Evolutionary conservation across 1,284 basidiomycete genomes (phyloP).

Genomic region (Ceratobasidium sp.): DNA sequence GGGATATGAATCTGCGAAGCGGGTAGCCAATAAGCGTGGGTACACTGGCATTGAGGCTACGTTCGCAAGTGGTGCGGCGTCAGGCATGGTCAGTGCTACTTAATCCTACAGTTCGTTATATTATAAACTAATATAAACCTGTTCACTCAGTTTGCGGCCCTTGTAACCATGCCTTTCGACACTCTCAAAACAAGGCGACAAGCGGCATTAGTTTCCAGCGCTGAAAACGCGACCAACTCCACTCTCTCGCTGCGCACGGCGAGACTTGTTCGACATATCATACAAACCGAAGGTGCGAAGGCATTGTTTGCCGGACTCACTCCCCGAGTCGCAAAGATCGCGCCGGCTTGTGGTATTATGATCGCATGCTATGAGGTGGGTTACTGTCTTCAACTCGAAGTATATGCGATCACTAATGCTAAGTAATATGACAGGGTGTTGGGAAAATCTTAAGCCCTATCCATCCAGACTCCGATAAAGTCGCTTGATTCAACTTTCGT

Average conservation of each 20-base stretch:
- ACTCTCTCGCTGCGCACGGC: slow-evolving; percentile 64
- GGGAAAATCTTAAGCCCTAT: slow-evolving; percentile 39
- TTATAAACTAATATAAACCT: slow-evolving; percentile 1
- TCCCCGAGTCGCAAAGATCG: slow-evolving; percentile 94
- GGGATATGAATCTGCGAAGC: slow-evolving; percentile 77
- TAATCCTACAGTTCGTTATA: not conserved
- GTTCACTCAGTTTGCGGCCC: slow-evolving; percentile 72
- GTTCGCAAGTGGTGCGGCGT: slow-evolving; percentile 85
- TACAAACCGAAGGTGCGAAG: slow-evolving; percentile 80
- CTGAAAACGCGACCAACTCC: slow-evolving; percentile 55
- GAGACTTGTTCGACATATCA: slow-evolving; percentile 75
- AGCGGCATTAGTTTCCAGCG: slow-evolving; percentile 71
- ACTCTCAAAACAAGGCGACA: slow-evolving; percentile 96
- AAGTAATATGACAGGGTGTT: slow-evolving; percentile 24
- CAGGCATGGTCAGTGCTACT: slow-evolving; percentile 67
- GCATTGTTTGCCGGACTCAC: slow-evolving; percentile 89
- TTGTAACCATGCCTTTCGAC: slow-evolving; percentile 95
- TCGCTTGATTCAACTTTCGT: not conserved
- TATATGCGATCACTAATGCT: not conserved
- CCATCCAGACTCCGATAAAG: slow-evolving; percentile 25
- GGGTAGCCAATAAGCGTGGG: slow-evolving; percentile 65
- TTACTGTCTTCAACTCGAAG: not conserved
- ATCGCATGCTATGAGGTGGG: slow-evolving; percentile 92
- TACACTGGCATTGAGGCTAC: slow-evolving; percentile 77
- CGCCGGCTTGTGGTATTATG: slow-evolving; percentile 99